Base-by-base conservation (phyloP, 192 early-diverging fungal species). In the Backusella tuberculispora region DNA sequence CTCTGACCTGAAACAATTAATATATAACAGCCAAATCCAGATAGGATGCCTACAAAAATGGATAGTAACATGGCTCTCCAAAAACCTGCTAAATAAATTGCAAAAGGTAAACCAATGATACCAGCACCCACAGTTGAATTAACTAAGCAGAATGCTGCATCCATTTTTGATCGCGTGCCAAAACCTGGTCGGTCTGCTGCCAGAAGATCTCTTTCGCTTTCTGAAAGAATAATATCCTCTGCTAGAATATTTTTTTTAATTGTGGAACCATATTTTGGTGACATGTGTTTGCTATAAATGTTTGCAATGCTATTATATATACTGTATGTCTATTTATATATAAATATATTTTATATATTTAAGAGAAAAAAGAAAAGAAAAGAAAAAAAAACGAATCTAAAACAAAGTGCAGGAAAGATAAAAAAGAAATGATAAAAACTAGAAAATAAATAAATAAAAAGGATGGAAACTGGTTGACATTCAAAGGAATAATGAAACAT, bases 101-200 rank as follows among this genome's bases (percentile, higher is more conserved):
- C 88, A 77, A 89, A 92, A 10, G 90, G 86, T 40, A 92, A 77
- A 6, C 88, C 91, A 24, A 92, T 83, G 40, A 92, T 88, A 15
- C 91, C 91, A 5, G 91, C 90, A 29, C 91, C 91, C 42, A 91
- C 86, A 15, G 88, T 88, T 2, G 90, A 89, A 75, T 92, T 92
- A 60, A 92, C 87, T 50, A 92, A 81, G 79, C 89, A 90, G 80
- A 90, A 86, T 17, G 89, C 77, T 26, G 82, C 80, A 66, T 86
- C 81, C 4, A 84, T 48, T 45, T 74, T 42, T n/a, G 77, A 74
- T 24, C 85, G 69, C 15, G 77, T 63, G 26, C 85, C 85, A 69
- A 81, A 77, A 26, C 83, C 85, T 43, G 76, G 81, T 6, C 70
- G 77, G 66, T 86, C 81, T 0, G 72, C 38, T 63, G 79, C 78